Percentiles rank a stretch among this genome's conserved stretches.
These are phyloP conservation scores for Fusarium sp. DNA, from an alignment of 2,329 filamentous ascomycete species.

Conservation along the genomic window DNA sequence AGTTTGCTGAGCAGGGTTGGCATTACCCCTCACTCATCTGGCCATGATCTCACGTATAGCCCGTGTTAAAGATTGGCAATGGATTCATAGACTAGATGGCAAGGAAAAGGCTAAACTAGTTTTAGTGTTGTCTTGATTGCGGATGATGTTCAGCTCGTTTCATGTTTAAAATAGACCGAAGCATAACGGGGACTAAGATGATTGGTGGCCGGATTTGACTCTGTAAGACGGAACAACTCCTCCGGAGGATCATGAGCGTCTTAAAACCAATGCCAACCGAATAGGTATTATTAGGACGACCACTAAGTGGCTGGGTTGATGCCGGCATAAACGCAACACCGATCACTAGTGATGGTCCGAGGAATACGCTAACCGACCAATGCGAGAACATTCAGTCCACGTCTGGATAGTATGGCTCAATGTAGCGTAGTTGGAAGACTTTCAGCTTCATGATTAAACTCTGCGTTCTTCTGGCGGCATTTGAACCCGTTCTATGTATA, in stretches of 20 bases:
- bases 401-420: not conserved
- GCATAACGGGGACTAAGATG: no score
- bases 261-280: not conserved
- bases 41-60: no score
- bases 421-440: not conserved
- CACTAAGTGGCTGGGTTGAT: not conserved
- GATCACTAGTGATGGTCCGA: not conserved
- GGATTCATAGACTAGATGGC: no score
- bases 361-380: not conserved
- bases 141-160: not conserved
- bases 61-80: no score
- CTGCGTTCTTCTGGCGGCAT: no score
- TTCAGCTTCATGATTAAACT: not conserved
- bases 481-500: not conserved
- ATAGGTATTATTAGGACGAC: not conserved
- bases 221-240: conserved; percentile 8
- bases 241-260: not conserved
- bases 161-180: not conserved
- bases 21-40: no score
- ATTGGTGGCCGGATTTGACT: not conserved
- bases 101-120: no score
- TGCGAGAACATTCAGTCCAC: not conserved
- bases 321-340: not conserved
- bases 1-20: no score
- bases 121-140: no score